Conservation (phyloP, 257 asterid species). For the Nicotiana otophora region DNA sequence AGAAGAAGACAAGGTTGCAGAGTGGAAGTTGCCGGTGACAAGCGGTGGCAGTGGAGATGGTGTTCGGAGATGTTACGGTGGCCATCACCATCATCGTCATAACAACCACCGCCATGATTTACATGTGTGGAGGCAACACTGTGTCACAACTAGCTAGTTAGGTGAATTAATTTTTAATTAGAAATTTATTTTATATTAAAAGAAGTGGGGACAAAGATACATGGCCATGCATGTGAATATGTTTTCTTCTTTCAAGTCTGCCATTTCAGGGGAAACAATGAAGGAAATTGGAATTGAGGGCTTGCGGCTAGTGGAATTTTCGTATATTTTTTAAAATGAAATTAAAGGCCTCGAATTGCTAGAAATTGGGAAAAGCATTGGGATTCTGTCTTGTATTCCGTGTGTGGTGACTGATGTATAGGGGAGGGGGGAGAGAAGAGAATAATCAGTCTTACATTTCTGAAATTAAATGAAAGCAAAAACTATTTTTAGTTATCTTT, state of each 20-base stretch:
- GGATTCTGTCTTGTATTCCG: neutral
- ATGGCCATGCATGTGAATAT: neutral
- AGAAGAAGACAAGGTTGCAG: constrained; percentile 9
- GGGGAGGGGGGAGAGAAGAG: neutral
- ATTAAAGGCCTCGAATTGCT: neutral
- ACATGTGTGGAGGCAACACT: constrained; percentile 24
- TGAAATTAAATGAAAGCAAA: too few relatives aligned
- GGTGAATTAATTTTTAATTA: constrained; percentile 2
- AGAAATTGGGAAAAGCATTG: neutral
- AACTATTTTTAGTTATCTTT: neutral
- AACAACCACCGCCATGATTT: constrained; percentile 15
- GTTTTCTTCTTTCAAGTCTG: neutral
- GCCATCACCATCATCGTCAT: constrained; percentile 1
- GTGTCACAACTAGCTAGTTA: constrained; percentile 13
- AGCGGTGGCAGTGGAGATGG: constrained; percentile 12
- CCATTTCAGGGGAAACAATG: neutral
- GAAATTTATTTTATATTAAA: neutral
- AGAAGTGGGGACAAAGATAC: neutral
- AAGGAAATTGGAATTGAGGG: neutral
- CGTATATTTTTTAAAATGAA: neutral
- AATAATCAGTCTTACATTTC: neutral
- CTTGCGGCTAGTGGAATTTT: neutral
- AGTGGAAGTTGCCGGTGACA: constrained; percentile 15
- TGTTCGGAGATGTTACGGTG: constrained; percentile 19
- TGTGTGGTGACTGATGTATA: neutral